Evolutionary conservation across 768 basidiomycete species (phyloP), one percentile per base, ranked within the genome.

Genomic region (Lactarius tabidus): DNA sequence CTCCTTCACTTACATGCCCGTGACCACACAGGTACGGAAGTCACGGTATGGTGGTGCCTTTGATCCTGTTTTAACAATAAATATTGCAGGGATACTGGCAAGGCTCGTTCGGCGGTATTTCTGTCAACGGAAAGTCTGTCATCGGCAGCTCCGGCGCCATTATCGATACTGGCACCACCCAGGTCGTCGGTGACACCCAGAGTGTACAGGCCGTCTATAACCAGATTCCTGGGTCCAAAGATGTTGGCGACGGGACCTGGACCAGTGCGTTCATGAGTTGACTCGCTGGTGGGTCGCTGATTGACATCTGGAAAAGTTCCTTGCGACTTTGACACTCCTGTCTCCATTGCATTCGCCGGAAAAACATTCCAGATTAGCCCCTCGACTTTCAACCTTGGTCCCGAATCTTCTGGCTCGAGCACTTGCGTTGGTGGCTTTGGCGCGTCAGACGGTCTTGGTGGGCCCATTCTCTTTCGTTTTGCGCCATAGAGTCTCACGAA

Each of bases 151-250:
- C 53, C 51, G 31, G 33, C 14, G 59, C 77, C 35, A 69, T 76
- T 68, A 72, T 77, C 61, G 75, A 75, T 65, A 71, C 62, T 67
- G 75, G 75, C 38, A 76, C 75, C 7, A 73, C 73, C 7, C 61
- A 70, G 29, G 70, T 76, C 66, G 15, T 74, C 31, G 74, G 72
- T 48, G 60, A 67, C 59, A 7, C 54, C 2, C 0, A 5, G 43
- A 45, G n/a, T 5, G 7, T 45, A 23, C 43, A 45, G 43, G 43
- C 43, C n/a, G 12, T 45, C 43, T 45, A 45, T 12, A n/a, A 45
- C n/a, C 10, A 12, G 10, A 45, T 45, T n/a, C n/a, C 43, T 45
- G 43, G 43, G 10, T 45, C 43, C n/a, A 3, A 23, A 10, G 12
- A 23, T 20, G 1, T 23, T n/a, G 43, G 43, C 43, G n/a, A 9